These are phyloP conservation scores for Hebeloma cylindrosporum DNA, from an alignment of 768 basidiomycete species.

Conservation along the genomic window DNA sequence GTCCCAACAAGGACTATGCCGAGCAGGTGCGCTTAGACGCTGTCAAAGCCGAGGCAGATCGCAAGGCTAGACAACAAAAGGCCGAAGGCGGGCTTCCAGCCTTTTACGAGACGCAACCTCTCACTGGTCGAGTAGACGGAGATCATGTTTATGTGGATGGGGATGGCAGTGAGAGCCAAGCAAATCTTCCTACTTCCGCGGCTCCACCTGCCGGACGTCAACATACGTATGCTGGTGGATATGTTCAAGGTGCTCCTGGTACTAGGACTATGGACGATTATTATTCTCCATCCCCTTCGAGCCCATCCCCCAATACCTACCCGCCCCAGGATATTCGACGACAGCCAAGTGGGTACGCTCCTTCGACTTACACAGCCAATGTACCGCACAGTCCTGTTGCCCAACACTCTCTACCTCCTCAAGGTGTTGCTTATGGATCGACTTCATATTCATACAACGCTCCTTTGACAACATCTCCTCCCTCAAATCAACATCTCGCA, in stretches of 20 bases:
- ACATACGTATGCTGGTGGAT: slow-evolving; percentile 52
- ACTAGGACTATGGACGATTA: slow-evolving; percentile 77
- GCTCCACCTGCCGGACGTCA: slow-evolving; percentile 30
- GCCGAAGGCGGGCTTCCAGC: slow-evolving; percentile 71
- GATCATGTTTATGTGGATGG: slow-evolving; percentile 60
- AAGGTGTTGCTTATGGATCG: slow-evolving; percentile 22
- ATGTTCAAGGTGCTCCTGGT: slow-evolving; percentile 62
- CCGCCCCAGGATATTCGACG: slow-evolving; percentile 43
- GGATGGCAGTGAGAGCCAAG: slow-evolving; percentile 30
- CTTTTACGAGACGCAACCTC: slow-evolving; percentile 73
- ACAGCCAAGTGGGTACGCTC: slow-evolving; percentile 37
- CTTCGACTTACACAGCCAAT: slow-evolving; percentile 30
- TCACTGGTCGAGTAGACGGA: slow-evolving; percentile 59
- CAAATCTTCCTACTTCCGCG: slow-evolving; percentile 29
- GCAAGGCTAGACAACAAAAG: slow-evolving; percentile 65
- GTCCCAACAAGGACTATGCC: slow-evolving; percentile 38
- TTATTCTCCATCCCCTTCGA: slow-evolving; percentile 42
- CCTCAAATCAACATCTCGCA: slow-evolving; percentile 35
- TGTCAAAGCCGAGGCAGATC: slow-evolving; percentile 82
- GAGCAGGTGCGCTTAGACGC: slow-evolving; percentile 81
- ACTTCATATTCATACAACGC: slow-evolving; percentile 30
- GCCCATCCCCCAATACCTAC: slow-evolving; percentile 32
- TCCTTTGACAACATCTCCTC: slow-evolving; percentile 28
- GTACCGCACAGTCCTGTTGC: slow-evolving; percentile 18
- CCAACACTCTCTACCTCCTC: slow-evolving; percentile 14